phyloP scores from a whole-genome alignment of 805 yeast species.

The Metschnikowia koreensis region DNA sequence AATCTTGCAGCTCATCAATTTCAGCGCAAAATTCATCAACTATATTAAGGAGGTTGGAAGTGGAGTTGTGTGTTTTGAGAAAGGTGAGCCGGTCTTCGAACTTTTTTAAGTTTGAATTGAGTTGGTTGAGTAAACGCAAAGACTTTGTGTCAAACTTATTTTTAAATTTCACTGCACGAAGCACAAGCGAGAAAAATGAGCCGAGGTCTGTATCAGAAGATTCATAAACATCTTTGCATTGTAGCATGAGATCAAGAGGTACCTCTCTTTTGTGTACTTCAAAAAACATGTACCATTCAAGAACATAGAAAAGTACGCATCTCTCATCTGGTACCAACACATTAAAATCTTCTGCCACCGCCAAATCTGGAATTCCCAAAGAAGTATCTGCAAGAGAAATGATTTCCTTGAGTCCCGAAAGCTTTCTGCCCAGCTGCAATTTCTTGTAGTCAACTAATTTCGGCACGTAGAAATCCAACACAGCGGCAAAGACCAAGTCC shows the following conservation, averaged over 20 bases:
- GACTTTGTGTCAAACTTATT: slow-evolving; percentile 33
- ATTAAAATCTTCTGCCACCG: slow-evolving; percentile 55
- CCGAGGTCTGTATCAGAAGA: neutral
- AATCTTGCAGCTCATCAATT: neutral
- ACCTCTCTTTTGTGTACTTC: slow-evolving; percentile 16
- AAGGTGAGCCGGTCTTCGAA: slow-evolving; percentile 1
- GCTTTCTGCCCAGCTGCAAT: slow-evolving; percentile 22
- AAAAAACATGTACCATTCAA: slow-evolving; percentile 54
- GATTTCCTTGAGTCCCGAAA: slow-evolving; percentile 24
- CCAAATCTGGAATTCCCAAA: slow-evolving; percentile 49
- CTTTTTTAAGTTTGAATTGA: slow-evolving; percentile 14
- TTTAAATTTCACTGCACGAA: slow-evolving; percentile 21
- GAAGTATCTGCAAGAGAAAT: slow-evolving; percentile 42
- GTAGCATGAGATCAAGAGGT: neutral
- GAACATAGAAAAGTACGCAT: slow-evolving; percentile 54
- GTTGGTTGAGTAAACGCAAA: slow-evolving; percentile 28
- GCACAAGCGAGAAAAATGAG: slow-evolving; percentile 9
- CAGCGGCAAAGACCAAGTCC: slow-evolving; percentile 45
- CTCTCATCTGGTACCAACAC: slow-evolving; percentile 56
- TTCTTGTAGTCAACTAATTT: slow-evolving; percentile 22
- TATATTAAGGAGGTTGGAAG: neutral
- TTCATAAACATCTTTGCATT: neutral
- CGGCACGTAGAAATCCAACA: slow-evolving; percentile 26
- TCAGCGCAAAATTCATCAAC: slow-evolving; percentile 6
- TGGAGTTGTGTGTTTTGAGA: neutral